Conservation (phyloP, 139 green algal species). For the Chlamydomonas asymmetrica region DNA sequence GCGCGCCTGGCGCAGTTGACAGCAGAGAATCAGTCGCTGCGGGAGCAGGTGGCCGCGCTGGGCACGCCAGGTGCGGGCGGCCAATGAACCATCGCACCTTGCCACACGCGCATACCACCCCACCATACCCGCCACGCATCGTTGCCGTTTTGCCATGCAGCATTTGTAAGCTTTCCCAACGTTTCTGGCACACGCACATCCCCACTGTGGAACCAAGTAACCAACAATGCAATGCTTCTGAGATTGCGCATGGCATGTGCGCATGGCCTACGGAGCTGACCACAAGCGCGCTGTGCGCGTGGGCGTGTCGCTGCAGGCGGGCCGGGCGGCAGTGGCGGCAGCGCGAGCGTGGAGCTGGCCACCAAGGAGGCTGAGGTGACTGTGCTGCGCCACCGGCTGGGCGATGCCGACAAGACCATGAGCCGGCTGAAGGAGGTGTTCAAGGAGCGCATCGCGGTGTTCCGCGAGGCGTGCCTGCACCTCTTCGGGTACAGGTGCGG, state of each 20-base stretch:
- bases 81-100: no score
- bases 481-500: conserved; percentile 77
- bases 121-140: no score
- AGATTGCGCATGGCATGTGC: no score
- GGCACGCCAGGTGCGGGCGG: no score
- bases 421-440: conserved; percentile 73
- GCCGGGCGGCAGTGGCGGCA: background rate
- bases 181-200: no score
- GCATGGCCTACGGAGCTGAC: no score
- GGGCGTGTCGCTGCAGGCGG: background rate
- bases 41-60: conserved; percentile 21
- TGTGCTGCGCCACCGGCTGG: conserved; percentile 46
- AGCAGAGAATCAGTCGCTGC: conserved; percentile 44
- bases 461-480: conserved; percentile 68
- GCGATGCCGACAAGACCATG: conserved; percentile 42
- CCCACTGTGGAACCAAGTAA: no score
- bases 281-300: no score
- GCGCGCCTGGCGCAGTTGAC: conserved; percentile 27
- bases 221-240: no score
- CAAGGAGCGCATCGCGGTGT: conserved; percentile 64
- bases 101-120: no score
- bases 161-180: no score
- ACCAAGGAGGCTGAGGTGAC: conserved; percentile 49
- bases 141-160: no score
- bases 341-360: conserved; percentile 9